Percentiles rank a stretch among this genome's conserved stretches.
phyloP scores from a whole-genome alignment of 306 rosid species.

The Cucumis cinereus region DNA sequence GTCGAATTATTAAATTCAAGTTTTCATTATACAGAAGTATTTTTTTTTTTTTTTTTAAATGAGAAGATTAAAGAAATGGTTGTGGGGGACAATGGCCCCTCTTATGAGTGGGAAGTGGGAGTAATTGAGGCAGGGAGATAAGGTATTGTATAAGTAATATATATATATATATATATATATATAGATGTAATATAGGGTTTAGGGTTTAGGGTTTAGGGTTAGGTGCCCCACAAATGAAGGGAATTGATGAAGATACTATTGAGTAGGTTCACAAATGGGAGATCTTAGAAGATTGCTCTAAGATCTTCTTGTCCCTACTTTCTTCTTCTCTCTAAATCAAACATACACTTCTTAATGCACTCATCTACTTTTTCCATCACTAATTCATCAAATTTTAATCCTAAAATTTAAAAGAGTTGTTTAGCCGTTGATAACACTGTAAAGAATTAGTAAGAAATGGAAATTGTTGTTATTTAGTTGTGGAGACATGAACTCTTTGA shows the following conservation, averaged over 20 bases:
- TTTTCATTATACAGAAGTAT: no score
- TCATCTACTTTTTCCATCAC: no score
- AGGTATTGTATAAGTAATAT: neutral
- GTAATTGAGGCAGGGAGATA: neutral
- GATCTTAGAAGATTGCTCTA: slow-evolving; percentile 17
- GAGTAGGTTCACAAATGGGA: neutral
- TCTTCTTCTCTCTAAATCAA: neutral
- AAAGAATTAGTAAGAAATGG: no score
- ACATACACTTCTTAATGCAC: neutral
- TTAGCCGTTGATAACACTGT: no score
- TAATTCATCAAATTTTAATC: no score
- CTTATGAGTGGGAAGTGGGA: neutral
- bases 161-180: no score
- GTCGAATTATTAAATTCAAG: neutral
- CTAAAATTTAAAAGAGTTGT: no score
- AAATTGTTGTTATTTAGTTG: no score
- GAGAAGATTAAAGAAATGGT: no score
- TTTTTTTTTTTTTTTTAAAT: no score
- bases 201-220: neutral
- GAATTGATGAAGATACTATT: neutral
- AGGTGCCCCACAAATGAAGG: neutral
- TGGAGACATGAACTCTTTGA: no score
- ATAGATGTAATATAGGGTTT: neutral
- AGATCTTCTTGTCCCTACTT: slow-evolving; percentile 41
- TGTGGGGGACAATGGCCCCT: neutral